Evolutionary conservation across 140 eudicot genomes (phyloP), one percentile per base, ranked within the genome.

Genomic region (Cichorium intybus): DNA sequence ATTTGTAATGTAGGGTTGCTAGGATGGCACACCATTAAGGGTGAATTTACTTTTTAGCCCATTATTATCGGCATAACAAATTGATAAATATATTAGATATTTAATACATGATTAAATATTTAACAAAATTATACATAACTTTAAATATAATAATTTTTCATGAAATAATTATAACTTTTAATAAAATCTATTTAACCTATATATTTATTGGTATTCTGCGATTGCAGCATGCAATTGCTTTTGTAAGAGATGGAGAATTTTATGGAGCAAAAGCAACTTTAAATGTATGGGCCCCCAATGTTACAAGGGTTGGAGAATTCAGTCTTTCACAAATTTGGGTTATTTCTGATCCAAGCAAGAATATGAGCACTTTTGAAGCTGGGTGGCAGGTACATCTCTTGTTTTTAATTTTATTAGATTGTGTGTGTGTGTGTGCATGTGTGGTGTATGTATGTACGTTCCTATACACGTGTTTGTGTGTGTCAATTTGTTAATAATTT

Each of bases 291-390:
- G 70, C 86, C 27, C 97, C 95, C 11, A 37, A 24, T 33, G 93
- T 89, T 28, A 17, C 34, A 39, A 41, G 49, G 49, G 41, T 9
- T 11, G 23, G 60, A 51, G 97, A 86, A 28, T 89, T 84, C 66
- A 83, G 92, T 58, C 54, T 84, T 66, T 86, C 97, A 46, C 97
- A 89, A 68, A 39, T 89, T 47, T 89, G 95, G 97, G 84, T 86
- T 26, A 67, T 79, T 17, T 57, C 82, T 15, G 63, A 74, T 24
- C 51, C 82, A 86, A 15, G 51, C 70, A 69, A 59, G 72, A 81
- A 72, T 64, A 75, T 78, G 10, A 87, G 87, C 73, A 86, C 89
- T 35, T 66, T 89, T 75, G 95, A 89, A 86, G 89, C 95, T 64
- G 97, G 97, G 67, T 89, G 92, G 97, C 95, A 81, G 82, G 97